Evolutionary conservation across 1,139 yeast species (phyloP).

Genomic region (Hyphopichia buzzinii): DNA sequence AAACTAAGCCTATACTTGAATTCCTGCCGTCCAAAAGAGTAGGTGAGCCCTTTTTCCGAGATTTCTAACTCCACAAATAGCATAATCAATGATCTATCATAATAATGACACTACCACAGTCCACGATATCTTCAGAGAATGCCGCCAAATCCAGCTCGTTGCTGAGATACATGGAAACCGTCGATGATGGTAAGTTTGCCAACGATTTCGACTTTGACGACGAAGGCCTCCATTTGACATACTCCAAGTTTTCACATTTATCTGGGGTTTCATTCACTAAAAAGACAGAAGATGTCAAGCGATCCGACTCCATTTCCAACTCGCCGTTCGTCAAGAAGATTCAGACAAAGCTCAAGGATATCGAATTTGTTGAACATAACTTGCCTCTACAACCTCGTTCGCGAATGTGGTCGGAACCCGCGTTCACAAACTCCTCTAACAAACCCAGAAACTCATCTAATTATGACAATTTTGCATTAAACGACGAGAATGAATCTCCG

Average conservation of each 20-base stretch:
- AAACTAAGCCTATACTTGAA: too few relatives aligned
- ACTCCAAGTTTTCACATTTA: constrained; percentile 35
- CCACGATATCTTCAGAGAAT: too few relatives aligned
- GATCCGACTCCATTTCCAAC: constrained; percentile 2
- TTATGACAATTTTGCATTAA: not conserved
- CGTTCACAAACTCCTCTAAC: not conserved
- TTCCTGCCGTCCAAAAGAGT: too few relatives aligned
- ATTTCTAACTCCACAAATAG: too few relatives aligned
- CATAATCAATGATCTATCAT: too few relatives aligned
- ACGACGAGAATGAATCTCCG: constrained; percentile 17
- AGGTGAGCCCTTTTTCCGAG: too few relatives aligned
- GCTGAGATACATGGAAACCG: constrained; percentile 7
- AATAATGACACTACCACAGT: too few relatives aligned
- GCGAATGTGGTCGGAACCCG: too few relatives aligned
- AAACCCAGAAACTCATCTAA: not conserved
- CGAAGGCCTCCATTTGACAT: constrained; percentile 29
- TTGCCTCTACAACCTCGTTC: not conserved
- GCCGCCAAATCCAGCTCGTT: too few relatives aligned
- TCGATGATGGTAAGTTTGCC: constrained; percentile 11
- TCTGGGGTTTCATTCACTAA: constrained; percentile 22
- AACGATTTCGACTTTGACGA: constrained; percentile 21
- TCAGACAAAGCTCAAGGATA: constrained; percentile 18
- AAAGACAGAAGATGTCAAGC: not conserved
- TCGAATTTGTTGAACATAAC: constrained; percentile 10
- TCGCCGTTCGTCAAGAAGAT: constrained; percentile 28